phyloP scores from a whole-genome alignment of 352 stramenopile genomes.

The Phytophthora multivora region DNA sequence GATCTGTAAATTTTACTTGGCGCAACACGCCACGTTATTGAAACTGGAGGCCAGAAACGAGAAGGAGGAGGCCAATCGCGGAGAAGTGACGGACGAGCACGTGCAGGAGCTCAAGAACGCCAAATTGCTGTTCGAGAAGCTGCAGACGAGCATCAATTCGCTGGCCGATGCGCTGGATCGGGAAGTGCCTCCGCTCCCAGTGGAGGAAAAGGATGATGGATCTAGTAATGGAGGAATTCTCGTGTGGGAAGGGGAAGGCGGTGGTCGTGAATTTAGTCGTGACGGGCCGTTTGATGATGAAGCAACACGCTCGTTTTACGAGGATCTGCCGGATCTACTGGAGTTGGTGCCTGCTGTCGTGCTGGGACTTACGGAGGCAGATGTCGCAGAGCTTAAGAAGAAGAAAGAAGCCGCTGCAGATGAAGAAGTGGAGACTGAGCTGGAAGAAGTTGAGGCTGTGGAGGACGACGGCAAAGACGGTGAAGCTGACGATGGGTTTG shows the following conservation, averaged over 20 bases:
- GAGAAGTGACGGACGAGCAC: slow-evolving; percentile 76
- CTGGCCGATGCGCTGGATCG: slow-evolving; percentile 81
- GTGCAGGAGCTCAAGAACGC: slow-evolving; percentile 74
- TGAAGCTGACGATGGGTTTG: slow-evolving; percentile 13
- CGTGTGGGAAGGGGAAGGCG: slow-evolving; percentile 81
- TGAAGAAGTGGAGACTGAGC: slow-evolving; percentile 45
- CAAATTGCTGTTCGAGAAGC: slow-evolving; percentile 85
- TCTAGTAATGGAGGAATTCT: slow-evolving; percentile 49
- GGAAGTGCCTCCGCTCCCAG: slow-evolving; percentile 68
- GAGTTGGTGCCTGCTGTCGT: slow-evolving; percentile 94
- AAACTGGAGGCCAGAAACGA: slow-evolving; percentile 95
- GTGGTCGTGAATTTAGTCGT: slow-evolving; percentile 63
- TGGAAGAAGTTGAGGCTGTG: slow-evolving; percentile 41
- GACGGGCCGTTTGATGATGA: slow-evolving; percentile 96
- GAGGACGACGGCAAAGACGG: slow-evolving; percentile 51
- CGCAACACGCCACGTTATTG: slow-evolving; percentile 88
- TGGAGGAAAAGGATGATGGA: slow-evolving; percentile 67
- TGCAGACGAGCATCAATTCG: slow-evolving; percentile 83
- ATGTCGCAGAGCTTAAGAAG: slow-evolving; percentile 87
- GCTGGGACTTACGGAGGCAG: slow-evolving; percentile 88
- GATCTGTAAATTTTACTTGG: slow-evolving; percentile 90
- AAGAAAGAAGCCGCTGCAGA: slow-evolving; percentile 66
- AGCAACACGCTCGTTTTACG: slow-evolving; percentile 96
- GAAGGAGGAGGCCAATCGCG: slow-evolving; percentile 87
- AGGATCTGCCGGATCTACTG: slow-evolving; percentile 96